These are phyloP conservation scores for Beauveria caledonica DNA, from an alignment of 2,329 filamentous ascomycete species.

Conservation along the genomic window DNA sequence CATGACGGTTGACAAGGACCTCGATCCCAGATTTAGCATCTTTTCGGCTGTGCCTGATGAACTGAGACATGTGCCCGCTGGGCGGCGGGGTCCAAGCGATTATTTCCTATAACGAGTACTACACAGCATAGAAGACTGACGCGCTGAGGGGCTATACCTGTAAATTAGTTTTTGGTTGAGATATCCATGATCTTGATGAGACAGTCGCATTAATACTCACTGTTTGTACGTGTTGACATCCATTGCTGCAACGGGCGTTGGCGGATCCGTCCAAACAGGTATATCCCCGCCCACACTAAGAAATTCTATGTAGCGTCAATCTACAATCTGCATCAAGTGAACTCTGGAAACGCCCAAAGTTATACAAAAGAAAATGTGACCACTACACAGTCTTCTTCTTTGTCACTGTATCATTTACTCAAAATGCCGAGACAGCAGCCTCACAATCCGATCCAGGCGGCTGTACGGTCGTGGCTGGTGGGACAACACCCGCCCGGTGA, in stretches of 20 bases:
- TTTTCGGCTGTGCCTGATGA: constrained; percentile 86
- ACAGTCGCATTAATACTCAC: constrained; percentile 1
- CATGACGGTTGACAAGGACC: constrained; percentile 79
- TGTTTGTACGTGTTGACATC: neutral
- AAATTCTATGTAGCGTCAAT: constrained; percentile 14
- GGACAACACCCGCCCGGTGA: constrained; percentile 5
- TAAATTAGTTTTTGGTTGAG: constrained; percentile 35
- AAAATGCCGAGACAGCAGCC: constrained; percentile 11
- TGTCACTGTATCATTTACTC: too few species aligned
- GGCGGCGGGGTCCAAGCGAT: constrained; percentile 57
- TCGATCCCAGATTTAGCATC: constrained; percentile 87
- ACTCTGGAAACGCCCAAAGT: too few species aligned
- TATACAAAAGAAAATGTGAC: neutral
- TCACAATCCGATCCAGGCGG: constrained; percentile 24
- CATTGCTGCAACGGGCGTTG: neutral
- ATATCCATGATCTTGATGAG: constrained; percentile 31
- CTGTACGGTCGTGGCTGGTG: constrained; percentile 23
- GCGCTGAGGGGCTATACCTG: constrained; percentile 25
- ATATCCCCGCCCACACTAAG: constrained; percentile 8
- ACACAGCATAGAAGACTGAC: constrained; percentile 3
- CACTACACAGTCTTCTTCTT: neutral
- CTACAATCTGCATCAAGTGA: neutral
- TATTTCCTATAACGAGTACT: constrained; percentile 52
- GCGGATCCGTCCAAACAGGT: neutral
- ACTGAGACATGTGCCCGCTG: constrained; percentile 69